These are phyloP conservation scores for Parmelia sp. DNA, from an alignment of 495 filamentous ascomycete genomes.

Conservation along the genomic window DNA sequence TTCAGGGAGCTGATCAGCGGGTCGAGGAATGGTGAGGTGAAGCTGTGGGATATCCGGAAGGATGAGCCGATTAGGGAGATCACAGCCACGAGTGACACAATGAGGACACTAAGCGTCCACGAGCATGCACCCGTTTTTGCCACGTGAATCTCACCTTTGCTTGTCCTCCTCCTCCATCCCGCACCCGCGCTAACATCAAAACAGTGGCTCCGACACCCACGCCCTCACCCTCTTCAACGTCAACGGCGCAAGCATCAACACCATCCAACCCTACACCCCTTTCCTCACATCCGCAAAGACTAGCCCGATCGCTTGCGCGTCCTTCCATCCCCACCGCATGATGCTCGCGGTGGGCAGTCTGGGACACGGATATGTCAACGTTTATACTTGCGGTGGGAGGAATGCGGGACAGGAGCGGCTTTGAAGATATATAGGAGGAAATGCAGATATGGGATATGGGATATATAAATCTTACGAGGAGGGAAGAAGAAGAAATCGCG, in stretches of 20 bases:
- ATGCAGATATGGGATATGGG: too few relatives aligned
- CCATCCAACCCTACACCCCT: constrained; percentile 78
- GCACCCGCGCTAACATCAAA: background rate
- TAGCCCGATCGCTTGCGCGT: constrained; percentile 75
- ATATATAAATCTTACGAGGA: too few relatives aligned
- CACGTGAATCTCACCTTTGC: constrained; percentile 56
- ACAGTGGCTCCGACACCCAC: constrained; percentile 79
- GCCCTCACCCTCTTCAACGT: constrained; percentile 89
- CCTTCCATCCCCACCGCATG: constrained; percentile 94
- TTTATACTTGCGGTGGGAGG: constrained; percentile 50
- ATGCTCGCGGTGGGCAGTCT: constrained; percentile 77
- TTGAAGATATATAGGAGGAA: too few relatives aligned
- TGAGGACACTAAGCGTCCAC: constrained; percentile 84
- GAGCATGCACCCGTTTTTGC: constrained; percentile 96
- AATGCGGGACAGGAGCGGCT: background rate
- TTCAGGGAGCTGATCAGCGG: constrained; percentile 83
- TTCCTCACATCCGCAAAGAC: constrained; percentile 74
- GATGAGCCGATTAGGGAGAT: constrained; percentile 67
- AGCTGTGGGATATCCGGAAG: constrained; percentile 93
- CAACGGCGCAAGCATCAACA: constrained; percentile 66
- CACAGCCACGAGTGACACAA: constrained; percentile 63
- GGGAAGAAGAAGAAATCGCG: too few relatives aligned
- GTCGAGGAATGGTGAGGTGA: constrained; percentile 83
- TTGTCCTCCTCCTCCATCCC: background rate
- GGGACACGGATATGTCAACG: constrained; percentile 65